A percentile compares a stretch with the other conserved stretches of the same genome.
phyloP scores from a whole-genome alignment of 73 alveolate genomes.

The Uronychia setigera region DNA sequence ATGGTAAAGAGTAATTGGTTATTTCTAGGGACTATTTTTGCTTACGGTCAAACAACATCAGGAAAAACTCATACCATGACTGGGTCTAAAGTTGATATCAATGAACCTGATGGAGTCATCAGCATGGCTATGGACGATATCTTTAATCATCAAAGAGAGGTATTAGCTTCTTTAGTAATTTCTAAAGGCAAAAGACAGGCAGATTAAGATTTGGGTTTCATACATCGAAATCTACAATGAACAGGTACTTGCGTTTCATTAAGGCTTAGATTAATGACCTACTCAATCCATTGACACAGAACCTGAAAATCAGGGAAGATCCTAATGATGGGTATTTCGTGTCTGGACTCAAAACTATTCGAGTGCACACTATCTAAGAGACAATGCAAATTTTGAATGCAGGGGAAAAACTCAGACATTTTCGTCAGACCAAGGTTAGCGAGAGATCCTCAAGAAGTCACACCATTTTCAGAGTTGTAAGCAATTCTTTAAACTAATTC shows the following conservation, averaged over 20 bases:
- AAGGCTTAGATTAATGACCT: constrained; percentile 62
- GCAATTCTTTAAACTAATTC: neutral
- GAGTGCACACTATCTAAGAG: constrained; percentile 81
- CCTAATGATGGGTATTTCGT: constrained; percentile 80
- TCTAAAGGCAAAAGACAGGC: constrained; percentile 15
- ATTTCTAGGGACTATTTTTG: constrained; percentile 65
- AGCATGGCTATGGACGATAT: constrained; percentile 73
- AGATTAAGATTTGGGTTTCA: constrained; percentile 55
- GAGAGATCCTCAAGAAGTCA: constrained; percentile 96
- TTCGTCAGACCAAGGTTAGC: constrained; percentile 89
- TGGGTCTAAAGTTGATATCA: constrained; percentile 45
- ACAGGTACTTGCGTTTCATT: constrained; percentile 8
- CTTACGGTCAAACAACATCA: constrained; percentile 88
- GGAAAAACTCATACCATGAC: constrained; percentile 89
- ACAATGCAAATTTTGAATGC: constrained; percentile 77
- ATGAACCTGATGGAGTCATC: constrained; percentile 70
- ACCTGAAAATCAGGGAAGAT: constrained; percentile 67
- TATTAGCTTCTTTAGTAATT: too few species aligned
- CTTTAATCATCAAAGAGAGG: constrained; percentile 42
- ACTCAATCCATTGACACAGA: constrained; percentile 61
- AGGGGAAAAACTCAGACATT: constrained; percentile 93
- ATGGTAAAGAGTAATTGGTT: constrained; percentile 40
- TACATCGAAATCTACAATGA: constrained; percentile 86
- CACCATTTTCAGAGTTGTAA: constrained; percentile 84
- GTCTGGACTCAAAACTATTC: constrained; percentile 79